A percentile compares a stretch with the other conserved stretches of the same genome.
Conservation (phyloP, 257 asterid genomes). For the Salvia miltiorrhiza region DNA sequence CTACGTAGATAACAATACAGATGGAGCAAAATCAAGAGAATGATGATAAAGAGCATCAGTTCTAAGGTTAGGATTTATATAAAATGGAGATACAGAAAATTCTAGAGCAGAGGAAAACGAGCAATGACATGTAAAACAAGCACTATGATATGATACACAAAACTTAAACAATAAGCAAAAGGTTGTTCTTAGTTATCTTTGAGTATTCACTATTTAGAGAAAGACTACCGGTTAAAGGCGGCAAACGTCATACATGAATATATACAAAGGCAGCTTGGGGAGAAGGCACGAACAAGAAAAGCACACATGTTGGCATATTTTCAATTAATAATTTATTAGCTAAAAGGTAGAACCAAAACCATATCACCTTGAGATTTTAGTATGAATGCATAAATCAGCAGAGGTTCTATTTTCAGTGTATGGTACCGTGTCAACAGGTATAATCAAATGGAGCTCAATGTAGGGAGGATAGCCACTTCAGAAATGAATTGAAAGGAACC, state of each 20-base stretch:
- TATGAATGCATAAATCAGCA: not conserved
- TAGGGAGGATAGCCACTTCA: not conserved
- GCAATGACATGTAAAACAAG: not conserved
- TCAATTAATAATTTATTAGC: not conserved
- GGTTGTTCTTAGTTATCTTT: not conserved
- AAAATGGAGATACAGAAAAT: not conserved
- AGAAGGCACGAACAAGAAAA: not conserved
- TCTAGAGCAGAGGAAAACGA: not conserved
- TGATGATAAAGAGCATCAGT: conserved; percentile 1
- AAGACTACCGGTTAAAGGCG: conserved; percentile 9
- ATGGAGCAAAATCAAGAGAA: conserved; percentile 2
- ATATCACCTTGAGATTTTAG: not conserved
- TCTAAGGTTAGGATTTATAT: not conserved
- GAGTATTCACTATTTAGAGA: not conserved
- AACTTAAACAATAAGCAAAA: not conserved
- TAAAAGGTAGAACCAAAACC: not conserved
- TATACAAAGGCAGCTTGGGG: not conserved
- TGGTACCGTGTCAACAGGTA: not conserved
- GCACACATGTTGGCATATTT: not conserved
- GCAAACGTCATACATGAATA: not conserved
- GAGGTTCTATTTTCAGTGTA: not conserved
- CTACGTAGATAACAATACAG: not conserved
- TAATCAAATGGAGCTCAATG: not conserved
- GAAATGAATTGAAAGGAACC: conserved; percentile 9
- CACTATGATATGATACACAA: not conserved